Evolutionary conservation across 805 yeast genomes (phyloP), one percentile per base, ranked within the genome.

Genomic region (Kodamaea kakaduensis): DNA sequence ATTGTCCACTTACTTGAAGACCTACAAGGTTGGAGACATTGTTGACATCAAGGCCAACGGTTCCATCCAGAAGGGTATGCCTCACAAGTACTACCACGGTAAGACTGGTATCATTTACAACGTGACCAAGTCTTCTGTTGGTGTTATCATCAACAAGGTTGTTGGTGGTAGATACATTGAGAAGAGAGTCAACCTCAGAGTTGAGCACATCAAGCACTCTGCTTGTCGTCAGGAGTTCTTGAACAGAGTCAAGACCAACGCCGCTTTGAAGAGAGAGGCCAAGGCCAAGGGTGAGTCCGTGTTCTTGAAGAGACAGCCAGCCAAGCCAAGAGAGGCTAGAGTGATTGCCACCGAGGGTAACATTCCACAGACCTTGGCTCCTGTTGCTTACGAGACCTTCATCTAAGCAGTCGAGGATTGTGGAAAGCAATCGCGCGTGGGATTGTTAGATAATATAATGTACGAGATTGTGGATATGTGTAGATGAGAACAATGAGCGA

Each of bases 51-150:
- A 86, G 78, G 98, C 94, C 72, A 93, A 93, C 71, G 96, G 96
- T 81, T 79, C 98, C 56, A 78, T 89, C 80, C 97, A 93, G 72
- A 89, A 90, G 84, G 97, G 97, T 86, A 87, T 93, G 96, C 98
- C 98, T 71, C 96, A 87, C 88, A 93, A 93, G 80, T 89, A 78
- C 84, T 93, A 93, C 96, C 97, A 93, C 81, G 98, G 98, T 76
- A 93, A 89, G 83, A 93, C 98, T 55, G 98, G 98, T 83, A 86
- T 93, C 59, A 81, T 93, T 54, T 93, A 81, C 95, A 93, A 93
- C 82, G 94, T 93, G 57, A 90, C 98, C 84, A 93, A 86, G 81
- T 75, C 95, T 49, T 77, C 98, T 51, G 97, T 93, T 53, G 98
- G 98, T 84, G 93, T 93, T 59, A 86, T 93, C 64, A 72, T 93